Percentiles rank a stretch among this genome's conserved stretches.
phyloP scores from a whole-genome alignment of 441 rosid species.

The Erodium trifolium region DNA sequence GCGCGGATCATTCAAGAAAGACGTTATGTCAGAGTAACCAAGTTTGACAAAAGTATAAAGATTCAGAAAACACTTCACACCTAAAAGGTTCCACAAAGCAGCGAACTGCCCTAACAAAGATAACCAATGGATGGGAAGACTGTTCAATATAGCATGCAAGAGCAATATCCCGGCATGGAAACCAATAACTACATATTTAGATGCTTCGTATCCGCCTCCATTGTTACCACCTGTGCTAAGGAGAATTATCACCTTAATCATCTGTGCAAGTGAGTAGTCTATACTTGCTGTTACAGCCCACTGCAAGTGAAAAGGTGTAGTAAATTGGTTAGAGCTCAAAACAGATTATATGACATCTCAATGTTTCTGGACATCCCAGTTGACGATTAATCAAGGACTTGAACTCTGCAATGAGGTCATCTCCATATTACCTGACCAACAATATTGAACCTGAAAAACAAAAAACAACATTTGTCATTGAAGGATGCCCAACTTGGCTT shows the following conservation, averaged over 20 bases:
- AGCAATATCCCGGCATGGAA: conserved; percentile 72
- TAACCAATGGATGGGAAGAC: conserved; percentile 66
- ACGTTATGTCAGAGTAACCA: too few species aligned
- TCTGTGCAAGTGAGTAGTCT: conserved; percentile 82
- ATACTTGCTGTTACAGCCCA: conserved; percentile 94
- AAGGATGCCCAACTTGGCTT: background rate
- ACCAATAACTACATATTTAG: conserved; percentile 64
- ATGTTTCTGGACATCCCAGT: conserved; percentile 4
- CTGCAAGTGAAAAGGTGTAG: conserved; percentile 36
- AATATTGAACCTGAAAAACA: conserved; percentile 80
- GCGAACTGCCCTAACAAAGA: conserved; percentile 86
- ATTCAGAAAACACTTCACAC: conserved; percentile 23
- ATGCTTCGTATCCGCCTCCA: conserved; percentile 83
- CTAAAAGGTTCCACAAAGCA: conserved; percentile 85
- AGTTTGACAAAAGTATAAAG: too few species aligned
- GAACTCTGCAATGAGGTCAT: conserved; percentile 8
- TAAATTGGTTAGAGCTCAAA: conserved; percentile 16
- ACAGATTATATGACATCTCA: conserved; percentile 13
- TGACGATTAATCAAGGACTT: conserved; percentile 8
- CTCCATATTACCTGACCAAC: conserved; percentile 71
- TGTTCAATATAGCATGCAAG: conserved; percentile 67
- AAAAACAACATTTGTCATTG: conserved; percentile 14
- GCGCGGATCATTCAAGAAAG: conserved; percentile 12
- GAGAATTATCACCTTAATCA: conserved; percentile 80
- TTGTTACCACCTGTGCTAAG: conserved; percentile 89